Conservation (phyloP, 192 early-diverging fungal genomes). For the Phycomyces nitens region DNA sequence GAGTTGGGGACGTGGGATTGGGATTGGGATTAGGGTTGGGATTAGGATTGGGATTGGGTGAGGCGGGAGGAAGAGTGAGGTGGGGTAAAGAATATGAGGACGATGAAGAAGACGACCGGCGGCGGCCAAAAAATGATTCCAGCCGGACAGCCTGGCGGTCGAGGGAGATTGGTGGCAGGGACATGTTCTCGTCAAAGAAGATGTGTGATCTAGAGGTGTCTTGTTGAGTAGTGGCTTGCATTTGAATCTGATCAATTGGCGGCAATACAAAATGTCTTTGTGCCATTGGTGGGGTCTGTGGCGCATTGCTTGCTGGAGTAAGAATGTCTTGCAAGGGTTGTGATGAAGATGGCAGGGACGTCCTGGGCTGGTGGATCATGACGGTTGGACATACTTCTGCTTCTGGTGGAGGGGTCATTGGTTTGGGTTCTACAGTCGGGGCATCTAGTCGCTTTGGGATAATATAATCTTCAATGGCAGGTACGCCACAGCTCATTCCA, state of each 20-base stretch:
- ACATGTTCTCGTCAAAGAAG: not conserved
- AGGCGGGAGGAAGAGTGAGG: constrained; percentile 4
- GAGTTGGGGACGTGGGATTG: not conserved
- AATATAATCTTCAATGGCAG: constrained; percentile 51
- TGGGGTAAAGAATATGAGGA: not conserved
- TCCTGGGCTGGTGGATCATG: not conserved
- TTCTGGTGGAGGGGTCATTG: constrained; percentile 1
- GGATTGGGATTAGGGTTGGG: no score
- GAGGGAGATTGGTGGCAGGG: not conserved
- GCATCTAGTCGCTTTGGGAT: constrained; percentile 27
- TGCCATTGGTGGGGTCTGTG: no score
- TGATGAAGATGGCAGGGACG: no score
- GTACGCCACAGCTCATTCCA: constrained; percentile 16
- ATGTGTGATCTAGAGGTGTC: not conserved
- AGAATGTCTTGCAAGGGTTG: no score
- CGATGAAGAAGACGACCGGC: not conserved
- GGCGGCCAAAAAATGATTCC: constrained; percentile 12
- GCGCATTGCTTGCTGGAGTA: no score
- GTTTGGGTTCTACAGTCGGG: not conserved
- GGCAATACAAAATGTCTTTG: no score
- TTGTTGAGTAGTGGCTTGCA: not conserved
- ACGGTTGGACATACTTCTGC: not conserved
- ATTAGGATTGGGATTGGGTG: not conserved
- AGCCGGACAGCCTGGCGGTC: constrained; percentile 1
- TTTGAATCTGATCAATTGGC: no score